Conservation (phyloP, 2,329 filamentous ascomycete genomes). For the Diplodia mutila region DNA sequence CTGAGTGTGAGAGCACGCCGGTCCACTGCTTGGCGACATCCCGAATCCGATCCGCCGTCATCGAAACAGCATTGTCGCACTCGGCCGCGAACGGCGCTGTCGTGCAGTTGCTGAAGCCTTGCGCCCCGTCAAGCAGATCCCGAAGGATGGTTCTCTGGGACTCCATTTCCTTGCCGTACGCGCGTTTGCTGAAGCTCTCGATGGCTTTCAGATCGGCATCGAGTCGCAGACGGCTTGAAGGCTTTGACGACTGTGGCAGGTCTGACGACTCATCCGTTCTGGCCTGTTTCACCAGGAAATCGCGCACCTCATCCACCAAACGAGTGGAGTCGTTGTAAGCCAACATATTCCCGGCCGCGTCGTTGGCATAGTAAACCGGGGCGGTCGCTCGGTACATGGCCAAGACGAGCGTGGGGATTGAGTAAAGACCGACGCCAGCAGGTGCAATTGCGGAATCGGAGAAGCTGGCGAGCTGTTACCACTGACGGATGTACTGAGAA, state of each 20-base stretch:
- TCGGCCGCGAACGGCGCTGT: conserved; percentile 61
- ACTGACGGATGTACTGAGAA: background rate
- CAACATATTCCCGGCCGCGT: conserved; percentile 63
- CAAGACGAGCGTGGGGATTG: conserved; percentile 70
- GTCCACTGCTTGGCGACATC: conserved; percentile 62
- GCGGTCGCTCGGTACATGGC: conserved; percentile 81
- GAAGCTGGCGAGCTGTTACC: conserved; percentile 31
- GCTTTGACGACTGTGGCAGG: conserved; percentile 37
- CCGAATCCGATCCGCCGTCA: conserved; percentile 61
- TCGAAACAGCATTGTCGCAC: conserved; percentile 63
- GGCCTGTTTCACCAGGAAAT: conserved; percentile 52
- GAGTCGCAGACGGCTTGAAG: conserved; percentile 51
- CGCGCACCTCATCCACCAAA: conserved; percentile 58
- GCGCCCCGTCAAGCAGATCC: conserved; percentile 65
- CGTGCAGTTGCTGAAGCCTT: conserved; percentile 64
- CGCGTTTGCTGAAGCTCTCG: conserved; percentile 62
- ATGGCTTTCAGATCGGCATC: conserved; percentile 59
- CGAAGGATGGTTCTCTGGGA: conserved; percentile 64
- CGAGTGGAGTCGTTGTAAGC: conserved; percentile 68
- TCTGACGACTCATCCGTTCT: conserved; percentile 38
- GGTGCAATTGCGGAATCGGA: conserved; percentile 62
- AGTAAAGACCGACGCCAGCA: conserved; percentile 71
- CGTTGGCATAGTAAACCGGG: conserved; percentile 70
- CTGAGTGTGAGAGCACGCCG: conserved; percentile 61
- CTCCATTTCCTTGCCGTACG: conserved; percentile 68